phyloP scores from a whole-genome alignment of 2,329 filamentous ascomycete species.

The Didymella arachidicola region DNA sequence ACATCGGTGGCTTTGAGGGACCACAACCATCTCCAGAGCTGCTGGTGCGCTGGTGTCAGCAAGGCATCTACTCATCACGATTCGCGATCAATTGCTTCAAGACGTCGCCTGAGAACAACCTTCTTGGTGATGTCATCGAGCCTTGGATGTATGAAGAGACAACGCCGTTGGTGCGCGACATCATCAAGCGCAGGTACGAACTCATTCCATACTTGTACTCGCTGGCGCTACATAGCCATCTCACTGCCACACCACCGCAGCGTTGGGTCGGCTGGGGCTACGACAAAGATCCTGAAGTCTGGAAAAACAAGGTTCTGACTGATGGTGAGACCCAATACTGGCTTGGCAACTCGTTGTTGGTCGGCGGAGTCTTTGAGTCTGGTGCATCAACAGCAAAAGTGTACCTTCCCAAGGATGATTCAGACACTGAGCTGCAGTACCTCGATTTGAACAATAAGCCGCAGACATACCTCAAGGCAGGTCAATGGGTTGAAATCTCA shows the following conservation, averaged over 20 bases:
- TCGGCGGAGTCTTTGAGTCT: conserved; percentile 72
- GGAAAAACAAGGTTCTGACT: conserved; percentile 64
- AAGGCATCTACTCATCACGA: conserved; percentile 72
- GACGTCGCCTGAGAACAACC: conserved; percentile 70
- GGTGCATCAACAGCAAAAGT: conserved; percentile 63
- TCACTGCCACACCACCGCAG: conserved; percentile 68
- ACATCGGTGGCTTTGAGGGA: conserved; percentile 79
- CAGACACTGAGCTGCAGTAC: conserved; percentile 61
- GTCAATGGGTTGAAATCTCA: conserved; percentile 61
- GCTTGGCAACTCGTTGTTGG: conserved; percentile 71
- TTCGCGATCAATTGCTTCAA: conserved; percentile 84
- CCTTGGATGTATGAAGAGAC: conserved; percentile 79
- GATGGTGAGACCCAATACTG: conserved; percentile 76
- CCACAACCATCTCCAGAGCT: conserved; percentile 75
- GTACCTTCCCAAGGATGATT: conserved; percentile 65
- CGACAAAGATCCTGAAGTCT: conserved; percentile 71
- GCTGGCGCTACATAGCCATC: conserved; percentile 68
- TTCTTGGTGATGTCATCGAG: conserved; percentile 75
- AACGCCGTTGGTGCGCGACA: conserved; percentile 66
- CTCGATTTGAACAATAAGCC: conserved; percentile 70
- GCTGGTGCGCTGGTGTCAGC: conserved; percentile 75
- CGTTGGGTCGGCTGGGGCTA: conserved; percentile 79
- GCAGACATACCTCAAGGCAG: conserved; percentile 64
- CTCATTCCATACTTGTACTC: conserved; percentile 77
- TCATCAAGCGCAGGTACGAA: conserved; percentile 75